Percentiles rank a stretch among this genome's conserved stretches.
These are phyloP conservation scores for Canavalia ensiformis DNA, from an alignment of 306 rosid species.

Conservation along the genomic window DNA sequence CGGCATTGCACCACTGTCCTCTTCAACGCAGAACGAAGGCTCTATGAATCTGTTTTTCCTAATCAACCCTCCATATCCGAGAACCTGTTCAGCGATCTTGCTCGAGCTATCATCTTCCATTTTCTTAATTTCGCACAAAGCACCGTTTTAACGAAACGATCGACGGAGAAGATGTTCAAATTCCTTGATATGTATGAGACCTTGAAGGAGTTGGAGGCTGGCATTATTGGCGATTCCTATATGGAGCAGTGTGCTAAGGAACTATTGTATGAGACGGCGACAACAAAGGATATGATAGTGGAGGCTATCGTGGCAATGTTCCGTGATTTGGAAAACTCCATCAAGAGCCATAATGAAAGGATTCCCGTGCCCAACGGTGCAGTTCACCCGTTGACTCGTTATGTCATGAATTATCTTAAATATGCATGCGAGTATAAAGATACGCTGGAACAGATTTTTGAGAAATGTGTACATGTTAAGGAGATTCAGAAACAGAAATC, in stretches of 20 bases:
- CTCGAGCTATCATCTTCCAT: constrained; percentile 54
- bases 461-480: constrained; percentile 9
- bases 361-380: constrained; percentile 79
- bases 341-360: constrained; percentile 68
- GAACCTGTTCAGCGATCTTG: constrained; percentile 54
- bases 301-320: constrained; percentile 64
- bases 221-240: constrained; percentile 35
- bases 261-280: constrained; percentile 52
- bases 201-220: constrained; percentile 56
- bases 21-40: constrained; percentile 60
- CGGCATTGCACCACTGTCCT: constrained; percentile 63
- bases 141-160: constrained; percentile 59
- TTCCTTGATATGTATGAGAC: constrained; percentile 83
- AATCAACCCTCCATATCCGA: constrained; percentile 47
- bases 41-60: constrained; percentile 62
- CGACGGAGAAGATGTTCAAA: constrained; percentile 79
- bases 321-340: constrained; percentile 68
- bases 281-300: constrained; percentile 50
- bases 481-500: background rate
- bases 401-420: constrained; percentile 82
- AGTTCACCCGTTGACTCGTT: constrained; percentile 83
- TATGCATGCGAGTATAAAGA: constrained; percentile 82
- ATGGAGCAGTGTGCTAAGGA: constrained; percentile 48
- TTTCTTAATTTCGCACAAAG: constrained; percentile 74
- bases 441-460: constrained; percentile 70